Evolutionary conservation across 2,329 filamentous ascomycete genomes (phyloP), one percentile per base, ranked within the genome.

Genomic region (Colletotrichum aenigma): DNA sequence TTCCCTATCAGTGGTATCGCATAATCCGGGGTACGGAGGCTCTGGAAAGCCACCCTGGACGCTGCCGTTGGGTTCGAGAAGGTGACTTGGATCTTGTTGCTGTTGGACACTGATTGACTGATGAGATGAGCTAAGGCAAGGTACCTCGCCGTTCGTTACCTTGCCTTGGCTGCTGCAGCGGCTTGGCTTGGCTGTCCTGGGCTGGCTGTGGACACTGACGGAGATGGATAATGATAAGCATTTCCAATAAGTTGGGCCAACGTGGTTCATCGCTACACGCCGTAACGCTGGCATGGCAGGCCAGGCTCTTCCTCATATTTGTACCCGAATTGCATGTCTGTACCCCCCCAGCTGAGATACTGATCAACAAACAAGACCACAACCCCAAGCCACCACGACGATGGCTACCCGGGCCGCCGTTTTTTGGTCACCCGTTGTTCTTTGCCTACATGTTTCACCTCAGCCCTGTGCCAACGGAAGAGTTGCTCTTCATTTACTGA

Each of bases 1-100:
- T 48, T 36, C 36, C 34, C 55, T 70, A 55, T 70, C 67, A 70
- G 67, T 43, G 26, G 24, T 36, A 73, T 73, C 70, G 58, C 64
- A 73, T 68, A 75, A 75, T 65, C 64, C 58, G 73, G 73, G 73
- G 73, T 68, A 75, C 21, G 43, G 60, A 66, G 34, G 72, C 68
- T 67, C 55, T 67, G 52, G 38, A 21, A 32, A 75, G 43, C 24
- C 56, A 75, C 64, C 73, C 73, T 52, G 60, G 69, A 64, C 64
- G 43, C 66, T 64, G 66, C n/a, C 12, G 60, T 21, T 66, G 16
- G 24, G 62, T 66, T 75, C n/a, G 68, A 70, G 66, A 70, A 64
- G 66, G 28, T 12, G 52, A 26, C 34, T 58, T 64, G 38, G 71
- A 64, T 71, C n/a, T 71, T 13, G 60, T 3, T 36, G 15, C 62